Base-by-base conservation (phyloP, 495 filamentous ascomycete genomes). In the Chaetomidium leptoderma region DNA sequence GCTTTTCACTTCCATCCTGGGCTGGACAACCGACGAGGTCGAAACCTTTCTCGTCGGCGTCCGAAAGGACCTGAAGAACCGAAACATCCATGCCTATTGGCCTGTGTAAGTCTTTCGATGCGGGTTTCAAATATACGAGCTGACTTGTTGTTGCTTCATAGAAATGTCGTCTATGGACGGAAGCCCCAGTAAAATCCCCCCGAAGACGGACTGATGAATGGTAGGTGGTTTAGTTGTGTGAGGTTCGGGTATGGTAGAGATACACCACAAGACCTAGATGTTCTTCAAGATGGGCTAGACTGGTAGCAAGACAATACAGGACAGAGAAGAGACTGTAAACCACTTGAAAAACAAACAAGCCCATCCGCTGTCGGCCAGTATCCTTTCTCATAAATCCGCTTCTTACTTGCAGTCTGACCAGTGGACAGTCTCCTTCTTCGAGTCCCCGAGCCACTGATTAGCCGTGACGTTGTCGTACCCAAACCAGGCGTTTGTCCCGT, bases 11-110 rank as follows among this genome's bases (percentile, higher is more conserved):
- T 53, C 57, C 10, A 45, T 55, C 3, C 23, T 64, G 26, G 66
- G 64, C 7, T 66, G 64, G 66, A 57, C 30, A 2, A 17, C 35
- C n/a, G 59, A 62, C 17, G 63, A 64, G 32, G 57, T 68, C 1
- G 57, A 66, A 11, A 21, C 55, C 1, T 58, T 70, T 1, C 44
- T 59, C 11, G 49, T 30, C 14, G 53, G 66, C 2, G 67, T 66
- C 6, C 37, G 63, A 17, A 64, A 60, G 27, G 65, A 68, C 55
- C 24, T 66, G 14, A 59, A 56, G 32, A 56, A 66, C 49, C 40
- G 36, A 32, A 49, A 29, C 9, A 53, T 65, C 16, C 67, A 70
- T 42, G 63, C 65, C 19, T 67, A 67, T 50, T 62, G 52, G 43
- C 55, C 44, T n/a, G 14, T 57, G 48, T 52, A n/a, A 49, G 46